Evolutionary conservation across 1,139 yeast species (phyloP).

Genomic region (Pichia sp.): DNA sequence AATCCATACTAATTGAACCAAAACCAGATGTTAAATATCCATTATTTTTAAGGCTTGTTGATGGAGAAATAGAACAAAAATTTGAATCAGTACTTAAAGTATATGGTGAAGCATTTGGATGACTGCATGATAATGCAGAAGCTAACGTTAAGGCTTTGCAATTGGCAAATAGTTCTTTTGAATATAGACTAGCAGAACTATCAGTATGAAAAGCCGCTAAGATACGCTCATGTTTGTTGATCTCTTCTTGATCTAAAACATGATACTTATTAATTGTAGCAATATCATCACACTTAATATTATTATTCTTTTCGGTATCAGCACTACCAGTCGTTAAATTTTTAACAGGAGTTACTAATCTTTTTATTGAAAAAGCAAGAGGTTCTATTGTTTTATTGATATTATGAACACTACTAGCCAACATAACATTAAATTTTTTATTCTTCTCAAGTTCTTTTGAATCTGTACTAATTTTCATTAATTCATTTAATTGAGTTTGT

Average conservation of each 20-base stretch:
- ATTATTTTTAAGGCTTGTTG: neutral
- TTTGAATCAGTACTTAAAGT: neutral
- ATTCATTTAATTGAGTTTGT: too few species aligned
- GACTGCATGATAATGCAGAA: slow-evolving; percentile 4
- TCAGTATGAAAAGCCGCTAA: too few species aligned
- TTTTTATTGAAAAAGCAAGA: too few species aligned
- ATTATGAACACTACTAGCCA: too few species aligned
- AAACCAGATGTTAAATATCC: neutral
- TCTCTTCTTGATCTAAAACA: too few species aligned
- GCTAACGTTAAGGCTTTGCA: slow-evolving; percentile 6
- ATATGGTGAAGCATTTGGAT: slow-evolving; percentile 4
- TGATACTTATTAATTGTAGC: neutral
- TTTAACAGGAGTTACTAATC: too few species aligned
- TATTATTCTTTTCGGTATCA: neutral
- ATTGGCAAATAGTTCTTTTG: neutral
- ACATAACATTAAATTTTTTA: too few species aligned
- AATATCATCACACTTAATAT: neutral
- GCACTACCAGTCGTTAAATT: too few species aligned
- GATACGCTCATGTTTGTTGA: too few species aligned
- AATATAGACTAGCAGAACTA: neutral
- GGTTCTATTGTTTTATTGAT: too few species aligned
- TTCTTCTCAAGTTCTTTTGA: too few species aligned
- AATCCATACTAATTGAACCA: neutral
- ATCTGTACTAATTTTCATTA: too few species aligned
- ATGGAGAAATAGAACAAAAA: neutral